These are phyloP conservation scores for Zizania latifolia DNA, from an alignment of 176 grass and related monocot species.

Conservation along the genomic window DNA sequence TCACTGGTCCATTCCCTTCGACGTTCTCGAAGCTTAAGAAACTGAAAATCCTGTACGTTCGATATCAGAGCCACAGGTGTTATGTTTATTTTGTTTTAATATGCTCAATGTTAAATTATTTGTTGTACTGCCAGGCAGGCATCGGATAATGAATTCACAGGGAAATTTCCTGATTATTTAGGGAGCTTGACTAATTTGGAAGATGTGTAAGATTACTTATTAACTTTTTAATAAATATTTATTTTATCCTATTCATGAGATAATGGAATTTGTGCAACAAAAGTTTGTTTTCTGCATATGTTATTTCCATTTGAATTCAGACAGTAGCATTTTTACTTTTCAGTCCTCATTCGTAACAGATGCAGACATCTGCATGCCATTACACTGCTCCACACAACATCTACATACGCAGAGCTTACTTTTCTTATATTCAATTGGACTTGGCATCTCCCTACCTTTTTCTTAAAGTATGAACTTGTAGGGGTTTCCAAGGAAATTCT, in stretches of 20 bases:
- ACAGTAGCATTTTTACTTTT: not conserved
- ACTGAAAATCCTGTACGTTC: conserved; percentile 38
- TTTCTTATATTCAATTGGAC: not conserved
- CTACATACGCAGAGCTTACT: not conserved
- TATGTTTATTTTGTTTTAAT: not conserved
- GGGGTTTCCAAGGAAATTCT: conserved; percentile 39
- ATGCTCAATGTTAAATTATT: not conserved
- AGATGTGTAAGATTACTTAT: conserved; percentile 12
- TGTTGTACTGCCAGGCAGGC: conserved; percentile 28
- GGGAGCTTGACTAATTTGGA: conserved; percentile 36
- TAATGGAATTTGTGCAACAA: not conserved
- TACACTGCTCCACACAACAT: not conserved
- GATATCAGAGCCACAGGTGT: not conserved
- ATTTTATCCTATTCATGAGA: not conserved
- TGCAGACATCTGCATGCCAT: not conserved
- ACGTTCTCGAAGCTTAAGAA: conserved; percentile 52
- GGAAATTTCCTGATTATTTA: conserved; percentile 45
- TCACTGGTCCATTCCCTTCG: conserved; percentile 53
- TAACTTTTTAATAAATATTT: not conserved
- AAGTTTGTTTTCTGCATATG: not conserved
- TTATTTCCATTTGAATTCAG: not conserved
- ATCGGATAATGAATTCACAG: conserved; percentile 47
- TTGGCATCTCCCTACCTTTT: not conserved
- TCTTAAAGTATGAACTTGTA: not conserved
- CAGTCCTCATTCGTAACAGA: not conserved